Evolutionary conservation across 345 rosid genomes (phyloP).

Genomic region (Conringia planisiliqua): DNA sequence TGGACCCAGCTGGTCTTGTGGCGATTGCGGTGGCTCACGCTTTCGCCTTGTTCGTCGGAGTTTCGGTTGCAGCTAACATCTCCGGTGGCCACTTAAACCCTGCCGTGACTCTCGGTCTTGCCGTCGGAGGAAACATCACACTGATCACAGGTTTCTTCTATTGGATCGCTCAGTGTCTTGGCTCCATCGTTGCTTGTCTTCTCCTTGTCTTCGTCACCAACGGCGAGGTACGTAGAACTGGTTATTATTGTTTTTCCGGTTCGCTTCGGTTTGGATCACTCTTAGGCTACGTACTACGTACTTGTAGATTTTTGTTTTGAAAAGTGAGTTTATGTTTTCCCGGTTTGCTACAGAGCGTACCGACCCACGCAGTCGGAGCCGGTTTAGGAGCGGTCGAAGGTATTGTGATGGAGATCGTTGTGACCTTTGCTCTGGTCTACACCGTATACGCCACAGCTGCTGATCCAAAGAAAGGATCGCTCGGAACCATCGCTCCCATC

Average conservation of each 20-base stretch:
- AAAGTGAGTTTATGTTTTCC: neutral
- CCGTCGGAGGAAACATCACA: constrained; percentile 80
- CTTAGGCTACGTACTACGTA: neutral
- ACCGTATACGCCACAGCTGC: constrained; percentile 87
- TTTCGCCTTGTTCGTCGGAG: constrained; percentile 73
- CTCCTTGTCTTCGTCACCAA: constrained; percentile 67
- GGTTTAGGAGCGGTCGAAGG: constrained; percentile 60
- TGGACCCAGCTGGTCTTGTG: constrained; percentile 82
- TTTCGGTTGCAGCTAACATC: constrained; percentile 76
- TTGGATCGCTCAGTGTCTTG: constrained; percentile 83
- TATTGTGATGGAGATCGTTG: constrained; percentile 68
- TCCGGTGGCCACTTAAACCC: constrained; percentile 92
- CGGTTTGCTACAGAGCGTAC: constrained; percentile 51
- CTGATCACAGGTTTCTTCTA: constrained; percentile 74
- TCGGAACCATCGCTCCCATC: constrained; percentile 73
- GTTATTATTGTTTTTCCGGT: neutral
- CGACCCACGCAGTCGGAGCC: constrained; percentile 69
- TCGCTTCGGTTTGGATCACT: neutral
- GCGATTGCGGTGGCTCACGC: constrained; percentile 86
- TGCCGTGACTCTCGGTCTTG: constrained; percentile 84
- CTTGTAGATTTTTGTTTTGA: too few species aligned
- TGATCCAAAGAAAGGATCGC: constrained; percentile 75
- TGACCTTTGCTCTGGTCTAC: constrained; percentile 77
- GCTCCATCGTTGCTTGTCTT: constrained; percentile 79
- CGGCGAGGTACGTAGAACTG: constrained; percentile 38